These are phyloP conservation scores for Heterobasidion irregulare DNA, from an alignment of 1,284 basidiomycete genomes.

Conservation along the genomic window DNA sequence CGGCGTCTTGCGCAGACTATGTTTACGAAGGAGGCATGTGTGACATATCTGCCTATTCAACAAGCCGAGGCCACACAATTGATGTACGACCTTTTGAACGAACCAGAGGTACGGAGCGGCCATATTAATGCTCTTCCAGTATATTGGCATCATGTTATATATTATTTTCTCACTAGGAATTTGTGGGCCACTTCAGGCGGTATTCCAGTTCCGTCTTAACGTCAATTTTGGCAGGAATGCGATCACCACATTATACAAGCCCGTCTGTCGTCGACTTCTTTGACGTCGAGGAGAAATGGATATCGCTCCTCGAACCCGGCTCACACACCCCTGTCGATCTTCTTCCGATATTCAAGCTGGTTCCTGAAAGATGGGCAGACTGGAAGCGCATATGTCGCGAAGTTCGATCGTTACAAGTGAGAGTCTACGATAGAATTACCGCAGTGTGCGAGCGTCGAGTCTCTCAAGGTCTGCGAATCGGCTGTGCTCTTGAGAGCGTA, in stretches of 20 bases:
- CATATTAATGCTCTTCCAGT: neutral
- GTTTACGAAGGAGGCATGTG: neutral
- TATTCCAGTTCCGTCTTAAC: conserved; percentile 20
- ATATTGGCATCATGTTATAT: neutral
- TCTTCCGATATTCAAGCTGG: conserved; percentile 23
- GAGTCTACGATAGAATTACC: conserved; percentile 16
- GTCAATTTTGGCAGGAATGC: conserved; percentile 22
- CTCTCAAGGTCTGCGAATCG: neutral
- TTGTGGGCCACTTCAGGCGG: conserved; percentile 19
- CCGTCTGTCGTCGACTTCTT: conserved; percentile 17
- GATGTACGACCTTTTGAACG: neutral
- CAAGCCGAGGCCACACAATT: neutral
- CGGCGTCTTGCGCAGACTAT: neutral
- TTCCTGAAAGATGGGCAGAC: conserved; percentile 23
- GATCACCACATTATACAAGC: conserved; percentile 18
- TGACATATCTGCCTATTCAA: neutral
- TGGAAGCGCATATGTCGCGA: conserved; percentile 21
- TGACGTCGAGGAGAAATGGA: conserved; percentile 18
- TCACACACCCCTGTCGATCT: conserved; percentile 25
- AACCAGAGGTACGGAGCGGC: neutral
- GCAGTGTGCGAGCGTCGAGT: conserved; percentile 1
- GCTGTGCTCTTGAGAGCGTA: too few relatives aligned
- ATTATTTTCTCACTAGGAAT: conserved; percentile 11
- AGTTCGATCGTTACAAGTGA: conserved; percentile 16
- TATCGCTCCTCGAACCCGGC: conserved; percentile 19